These are phyloP conservation scores for Cymodocea nodosa DNA, from an alignment of 116 monocot species.

Conservation along the genomic window DNA sequence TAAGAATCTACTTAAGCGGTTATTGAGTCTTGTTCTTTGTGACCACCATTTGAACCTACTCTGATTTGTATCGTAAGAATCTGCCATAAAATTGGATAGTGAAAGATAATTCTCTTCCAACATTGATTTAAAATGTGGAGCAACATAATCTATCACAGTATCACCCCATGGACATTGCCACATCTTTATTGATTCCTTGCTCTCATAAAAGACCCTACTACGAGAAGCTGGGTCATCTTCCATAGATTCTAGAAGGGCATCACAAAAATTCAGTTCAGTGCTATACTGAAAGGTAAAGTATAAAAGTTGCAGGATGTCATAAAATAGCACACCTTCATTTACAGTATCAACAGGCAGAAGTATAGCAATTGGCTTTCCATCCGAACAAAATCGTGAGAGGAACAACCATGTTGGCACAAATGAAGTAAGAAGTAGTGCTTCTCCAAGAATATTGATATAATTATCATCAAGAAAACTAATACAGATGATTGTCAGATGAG, in stretches of 20 bases:
- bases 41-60: constrained; percentile 50
- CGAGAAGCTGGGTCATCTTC: constrained; percentile 2
- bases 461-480: constrained; percentile 67
- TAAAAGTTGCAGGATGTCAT: neutral
- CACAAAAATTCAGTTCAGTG: neutral
- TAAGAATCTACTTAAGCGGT: constrained; percentile 33
- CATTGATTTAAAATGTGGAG: constrained; percentile 46
- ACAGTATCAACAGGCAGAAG: constrained; percentile 53
- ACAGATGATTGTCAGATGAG: constrained; percentile 51
- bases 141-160: constrained; percentile 52
- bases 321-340: constrained; percentile 24
- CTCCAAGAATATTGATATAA: constrained; percentile 45
- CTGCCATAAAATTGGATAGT: constrained; percentile 11
- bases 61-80: constrained; percentile 15
- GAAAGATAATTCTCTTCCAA: constrained; percentile 57
- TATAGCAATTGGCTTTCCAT: constrained; percentile 42
- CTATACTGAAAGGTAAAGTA: too few relatives aligned
- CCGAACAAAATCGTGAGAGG: constrained; percentile 44
- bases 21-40: constrained; percentile 42
- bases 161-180: constrained; percentile 76
- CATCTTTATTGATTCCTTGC: neutral
- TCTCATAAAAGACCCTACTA: neutral
- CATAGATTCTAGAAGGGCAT: constrained; percentile 19
- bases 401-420: constrained; percentile 70
- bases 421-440: constrained; percentile 43